Base-by-base conservation (phyloP, 2,329 filamentous ascomycete genomes). In the Microdochium paspali region DNA sequence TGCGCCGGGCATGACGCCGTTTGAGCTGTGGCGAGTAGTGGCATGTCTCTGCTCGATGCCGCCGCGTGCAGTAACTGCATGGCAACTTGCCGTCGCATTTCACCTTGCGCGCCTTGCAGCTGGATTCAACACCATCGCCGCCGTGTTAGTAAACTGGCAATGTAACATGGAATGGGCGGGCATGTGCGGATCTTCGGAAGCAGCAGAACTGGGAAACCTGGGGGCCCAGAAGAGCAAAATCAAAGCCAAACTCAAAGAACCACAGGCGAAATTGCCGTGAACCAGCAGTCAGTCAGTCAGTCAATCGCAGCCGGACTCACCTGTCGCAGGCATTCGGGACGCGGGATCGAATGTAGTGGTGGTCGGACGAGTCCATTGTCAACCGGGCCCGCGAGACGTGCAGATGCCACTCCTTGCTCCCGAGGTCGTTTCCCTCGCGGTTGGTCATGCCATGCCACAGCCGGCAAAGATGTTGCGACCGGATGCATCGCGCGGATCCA, bases 41-140 rank as follows among this genome's bases (percentile, higher is more conserved):
- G 49, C 75, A 78, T 4, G 62, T 51, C 9, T 69, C 61, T 7
- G 68, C 62, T 21, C 67, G 66, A 49, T 66, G 67, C 1, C 72
- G 66, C 1, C 66, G 60, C 10, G 64, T 63, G 51, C 75, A 79
- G 54, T 76, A 76, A 32, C 65, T 64, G 56, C 75, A 79, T 1
- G 75, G 75, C n/a, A 66, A 54, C n/a, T 66, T 66, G 1, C 75
- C 75, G 51, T 77, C 74, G 56, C 75, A 79, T 59, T 75, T 77
- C 35, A 77, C 71, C 18, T 40, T 40, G 18, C 35, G 35, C 15
- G 35, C 35, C 35, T 40, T 40, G 35, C 35, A 40, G 35, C 35
- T 40, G 35, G 10, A 18, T n/a, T n/a, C n/a, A n/a, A n/a, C n/a
- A n/a, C n/a, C n/a, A n/a, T n/a, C n/a, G n/a, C n/a, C n/a, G n/a